A percentile compares a stretch with the other conserved stretches of the same genome.
Conservation (phyloP, 768 basidiomycete genomes). For the Trametopsis cervina region DNA sequence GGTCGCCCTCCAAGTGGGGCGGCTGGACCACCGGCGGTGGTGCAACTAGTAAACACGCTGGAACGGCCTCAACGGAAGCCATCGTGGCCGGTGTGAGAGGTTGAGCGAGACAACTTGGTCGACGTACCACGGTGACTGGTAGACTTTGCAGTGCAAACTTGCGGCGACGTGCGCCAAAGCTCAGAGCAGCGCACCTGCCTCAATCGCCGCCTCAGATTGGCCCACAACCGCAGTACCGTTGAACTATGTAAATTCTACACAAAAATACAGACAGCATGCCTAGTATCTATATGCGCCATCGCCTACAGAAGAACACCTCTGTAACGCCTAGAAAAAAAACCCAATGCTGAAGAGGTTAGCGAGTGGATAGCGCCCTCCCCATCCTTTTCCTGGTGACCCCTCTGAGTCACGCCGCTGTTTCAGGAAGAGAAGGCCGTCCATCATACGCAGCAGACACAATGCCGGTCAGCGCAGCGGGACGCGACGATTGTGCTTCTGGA, state of each 20-base stretch:
- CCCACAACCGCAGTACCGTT: not conserved
- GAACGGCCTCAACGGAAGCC: conserved; percentile 67
- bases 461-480: too few species aligned
- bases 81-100: conserved; percentile 34
- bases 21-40: conserved; percentile 63
- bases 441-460: too few species aligned
- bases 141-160: conserved; percentile 3
- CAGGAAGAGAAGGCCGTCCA: too few species aligned
- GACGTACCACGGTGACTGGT: conserved; percentile 3
- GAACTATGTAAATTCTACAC: not conserved
- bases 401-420: too few species aligned
- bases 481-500: too few species aligned
- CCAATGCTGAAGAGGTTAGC: too few species aligned
- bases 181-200: conserved; percentile 3
- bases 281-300: too few species aligned
- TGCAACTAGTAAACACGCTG: conserved; percentile 67
- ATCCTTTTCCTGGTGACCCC: too few species aligned
- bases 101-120: not conserved
- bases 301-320: too few species aligned
- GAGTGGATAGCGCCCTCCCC: too few species aligned
- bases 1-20: conserved; percentile 76
- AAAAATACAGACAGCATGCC: not conserved
- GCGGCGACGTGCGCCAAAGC: conserved; percentile 14
- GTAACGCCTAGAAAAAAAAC: too few species aligned
- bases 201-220: not conserved